phyloP scores from a whole-genome alignment of 495 filamentous ascomycete species.

The Acidiella bohemica region DNA sequence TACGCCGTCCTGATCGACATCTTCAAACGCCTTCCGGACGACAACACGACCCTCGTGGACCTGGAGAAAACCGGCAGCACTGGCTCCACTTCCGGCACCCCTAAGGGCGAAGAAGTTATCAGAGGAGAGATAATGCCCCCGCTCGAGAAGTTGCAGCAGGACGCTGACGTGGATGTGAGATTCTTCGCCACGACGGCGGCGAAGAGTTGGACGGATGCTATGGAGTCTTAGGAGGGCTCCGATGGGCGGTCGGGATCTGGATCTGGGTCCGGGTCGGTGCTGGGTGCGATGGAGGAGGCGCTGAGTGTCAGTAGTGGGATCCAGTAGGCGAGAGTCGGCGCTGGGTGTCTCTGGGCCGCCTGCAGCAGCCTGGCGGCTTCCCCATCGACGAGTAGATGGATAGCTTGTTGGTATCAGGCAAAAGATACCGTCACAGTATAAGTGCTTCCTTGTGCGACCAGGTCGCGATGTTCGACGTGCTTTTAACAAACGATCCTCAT shows the following conservation, averaged over 20 bases:
- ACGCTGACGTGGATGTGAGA: conserved; percentile 94
- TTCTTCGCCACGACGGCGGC: conserved; percentile 77
- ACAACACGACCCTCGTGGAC: conserved; percentile 58
- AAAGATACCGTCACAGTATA: conserved; percentile 3
- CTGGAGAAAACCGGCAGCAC: conserved; percentile 62
- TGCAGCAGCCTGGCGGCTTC: too few species aligned
- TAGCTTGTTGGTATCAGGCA: neutral
- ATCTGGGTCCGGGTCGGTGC: neutral
- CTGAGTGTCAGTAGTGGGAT: neutral
- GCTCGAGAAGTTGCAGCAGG: conserved; percentile 85
- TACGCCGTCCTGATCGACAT: conserved; percentile 80
- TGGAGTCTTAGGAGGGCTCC: conserved; percentile 6
- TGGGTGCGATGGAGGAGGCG: neutral
- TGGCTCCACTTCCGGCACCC: conserved; percentile 40
- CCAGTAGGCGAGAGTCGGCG: neutral
- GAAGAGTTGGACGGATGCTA: conserved; percentile 20
- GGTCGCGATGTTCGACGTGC: too few species aligned
- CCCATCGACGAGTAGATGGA: neutral
- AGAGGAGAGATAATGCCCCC: conserved; percentile 76
- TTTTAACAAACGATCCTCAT: too few species aligned
- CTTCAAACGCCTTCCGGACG: conserved; percentile 72
- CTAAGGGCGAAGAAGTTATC: conserved; percentile 67
- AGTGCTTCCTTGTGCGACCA: too few species aligned
- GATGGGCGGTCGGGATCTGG: neutral
- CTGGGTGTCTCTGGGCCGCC: too few species aligned